Conservation (phyloP, 2,329 filamentous ascomycete genomes). For the Epichloe baconii region DNA sequence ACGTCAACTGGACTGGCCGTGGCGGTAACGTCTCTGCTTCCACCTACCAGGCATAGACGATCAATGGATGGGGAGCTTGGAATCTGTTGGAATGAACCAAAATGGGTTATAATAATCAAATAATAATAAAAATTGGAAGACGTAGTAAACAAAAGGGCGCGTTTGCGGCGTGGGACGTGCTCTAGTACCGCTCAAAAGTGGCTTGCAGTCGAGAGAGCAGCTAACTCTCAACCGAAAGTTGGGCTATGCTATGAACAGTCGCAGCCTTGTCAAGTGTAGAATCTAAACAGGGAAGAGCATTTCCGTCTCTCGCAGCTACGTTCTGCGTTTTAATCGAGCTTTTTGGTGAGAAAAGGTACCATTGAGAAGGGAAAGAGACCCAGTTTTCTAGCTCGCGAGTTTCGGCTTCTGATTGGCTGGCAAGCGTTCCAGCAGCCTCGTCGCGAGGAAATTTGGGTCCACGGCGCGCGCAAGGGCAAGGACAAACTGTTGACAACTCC, state of each 20-base stretch:
- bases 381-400: not conserved
- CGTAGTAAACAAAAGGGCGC: not conserved
- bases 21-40: slow-evolving; percentile 95
- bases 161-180: not conserved
- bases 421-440: slow-evolving; percentile 14
- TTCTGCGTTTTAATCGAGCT: not conserved
- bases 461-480: slow-evolving; percentile 9
- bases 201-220: not conserved
- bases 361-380: not conserved
- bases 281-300: not conserved
- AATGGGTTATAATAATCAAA: not conserved
- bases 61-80: not conserved
- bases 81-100: not conserved
- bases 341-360: not conserved
- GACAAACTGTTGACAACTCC: slow-evolving; percentile 3
- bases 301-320: not conserved
- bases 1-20: slow-evolving; percentile 99
- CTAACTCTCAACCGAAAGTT: not conserved
- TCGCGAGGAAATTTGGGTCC: slow-evolving; percentile 26
- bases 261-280: not conserved
- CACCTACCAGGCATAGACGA: slow-evolving; percentile 81
- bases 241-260: not conserved
- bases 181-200: not conserved
- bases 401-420: slow-evolving; percentile 15
- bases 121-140: not conserved